Conservation (phyloP, 306 rosid species). For the Aeschynomene evenia region DNA sequence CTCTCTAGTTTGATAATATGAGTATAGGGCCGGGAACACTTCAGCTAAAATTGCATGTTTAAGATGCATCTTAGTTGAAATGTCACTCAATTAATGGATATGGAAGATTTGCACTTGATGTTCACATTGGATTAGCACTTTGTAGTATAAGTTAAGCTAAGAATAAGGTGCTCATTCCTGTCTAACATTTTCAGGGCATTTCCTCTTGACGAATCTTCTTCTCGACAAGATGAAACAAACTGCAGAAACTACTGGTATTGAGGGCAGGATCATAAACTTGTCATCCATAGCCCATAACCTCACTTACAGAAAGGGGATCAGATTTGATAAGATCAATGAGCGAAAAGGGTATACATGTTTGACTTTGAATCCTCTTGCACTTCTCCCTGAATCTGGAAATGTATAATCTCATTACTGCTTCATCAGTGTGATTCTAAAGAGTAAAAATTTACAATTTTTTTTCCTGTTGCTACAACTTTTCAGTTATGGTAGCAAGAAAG, state of each 20-base stretch:
- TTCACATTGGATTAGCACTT: no score
- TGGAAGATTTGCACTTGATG: no score
- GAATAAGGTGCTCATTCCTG: no score
- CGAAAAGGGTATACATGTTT: conserved; percentile 49
- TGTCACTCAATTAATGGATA: no score
- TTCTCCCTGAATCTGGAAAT: conserved; percentile 4
- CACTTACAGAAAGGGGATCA: conserved; percentile 59
- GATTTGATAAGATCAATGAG: conserved; percentile 66
- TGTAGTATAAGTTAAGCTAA: no score
- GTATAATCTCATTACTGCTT: conserved; percentile 15
- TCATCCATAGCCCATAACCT: conserved; percentile 82
- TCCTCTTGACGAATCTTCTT: conserved; percentile 67
- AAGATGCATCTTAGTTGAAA: no score
- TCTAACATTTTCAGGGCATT: conserved; percentile 62
- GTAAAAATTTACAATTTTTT: not conserved
- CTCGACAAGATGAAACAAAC: conserved; percentile 83
- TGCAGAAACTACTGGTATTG: conserved; percentile 62
- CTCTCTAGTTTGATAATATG: no score
- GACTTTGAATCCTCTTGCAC: not conserved
- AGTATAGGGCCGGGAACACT: no score
- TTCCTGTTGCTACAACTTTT: not conserved
- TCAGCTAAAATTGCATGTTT: no score
- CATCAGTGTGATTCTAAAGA: not conserved
- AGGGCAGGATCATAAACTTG: conserved; percentile 87
- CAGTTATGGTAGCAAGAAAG: conserved; percentile 76